Base-by-base conservation (phyloP, 495 filamentous ascomycete species). In the Rostrohypoxylon terebratum region DNA sequence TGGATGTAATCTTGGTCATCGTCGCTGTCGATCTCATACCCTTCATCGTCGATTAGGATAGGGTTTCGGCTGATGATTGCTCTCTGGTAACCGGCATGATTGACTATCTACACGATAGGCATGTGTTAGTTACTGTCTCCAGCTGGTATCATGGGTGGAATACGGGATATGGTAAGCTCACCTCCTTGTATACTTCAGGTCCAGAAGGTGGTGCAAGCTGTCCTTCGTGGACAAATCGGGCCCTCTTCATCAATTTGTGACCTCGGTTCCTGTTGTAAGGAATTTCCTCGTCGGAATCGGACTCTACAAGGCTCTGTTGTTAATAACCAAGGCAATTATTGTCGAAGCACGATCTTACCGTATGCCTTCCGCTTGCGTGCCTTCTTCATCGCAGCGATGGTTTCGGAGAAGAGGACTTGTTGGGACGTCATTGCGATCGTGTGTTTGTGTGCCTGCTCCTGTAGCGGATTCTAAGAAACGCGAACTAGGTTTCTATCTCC, bases 201-300 rank as follows among this genome's bases (percentile, higher is more conserved):
- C 92, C 90, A 53, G 86, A 87, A 1, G 91, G 83, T 51, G 88
- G 87, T 33, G 92, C 89, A 67, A 96, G 80, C 50, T 90, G 89
- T 44, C 93, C 93, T 76, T 93, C 88, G 62, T 90, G 91, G 47
- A 96, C 89, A 80, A 92, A 93, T 77, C 88, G 87, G 45, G 94
- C 90, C 76, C 92, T 92, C 74, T 87, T 91, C 80, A 92, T 92
- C 65, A 98, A 87, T 78, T 97, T 99, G 78, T 97, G 92, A 51
- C 93, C 94, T 75, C 95, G 92, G 80, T 97, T 98, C 7, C 92
- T 94, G 59, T 88, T 88, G 77, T 90, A 87, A 45, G 89, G 87
- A 75, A 96, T 92, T 47, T 90, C 87, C 70, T 93, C 92, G 79
- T 98, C 96, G 20, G 93, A 93, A 75, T 95, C 94, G 48, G 92